Evolutionary conservation across 495 filamentous ascomycete species (phyloP).

Genomic region (Xylaria cubensis): DNA sequence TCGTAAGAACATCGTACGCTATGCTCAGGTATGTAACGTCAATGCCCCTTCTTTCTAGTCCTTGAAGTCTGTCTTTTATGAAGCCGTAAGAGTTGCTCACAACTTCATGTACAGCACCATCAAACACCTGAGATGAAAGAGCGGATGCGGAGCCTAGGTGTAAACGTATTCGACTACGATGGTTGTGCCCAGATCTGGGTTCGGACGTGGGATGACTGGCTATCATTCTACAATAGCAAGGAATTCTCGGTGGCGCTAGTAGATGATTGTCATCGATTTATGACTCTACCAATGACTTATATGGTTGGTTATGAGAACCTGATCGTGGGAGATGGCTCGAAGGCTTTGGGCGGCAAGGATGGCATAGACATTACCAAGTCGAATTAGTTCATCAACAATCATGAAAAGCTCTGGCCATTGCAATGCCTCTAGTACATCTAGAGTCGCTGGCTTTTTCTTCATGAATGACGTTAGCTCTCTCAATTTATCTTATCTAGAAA

Average conservation of each 20-base stretch:
- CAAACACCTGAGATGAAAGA: conserved; percentile 6
- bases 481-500: too few relatives aligned
- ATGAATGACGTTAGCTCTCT: not conserved
- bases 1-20: not conserved
- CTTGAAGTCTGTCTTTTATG: not conserved
- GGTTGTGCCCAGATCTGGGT: not conserved
- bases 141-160: not conserved
- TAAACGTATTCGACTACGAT: not conserved
- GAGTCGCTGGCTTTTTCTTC: not conserved
- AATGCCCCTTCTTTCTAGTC: not conserved
- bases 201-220: not conserved
- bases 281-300: not conserved
- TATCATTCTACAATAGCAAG: not conserved
- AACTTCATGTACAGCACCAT: not conserved
- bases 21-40: not conserved
- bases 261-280: not conserved
- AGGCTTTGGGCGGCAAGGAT: not conserved
- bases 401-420: not conserved
- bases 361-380: not conserved
- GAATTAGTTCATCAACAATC: not conserved
- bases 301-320: not conserved
- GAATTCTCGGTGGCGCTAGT: not conserved
- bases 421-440: not conserved
- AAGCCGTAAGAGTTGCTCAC: not conserved
- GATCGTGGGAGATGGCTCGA: not conserved